Evolutionary conservation across 805 yeast species (phyloP).

Genomic region (Candida arabinofermentans): DNA sequence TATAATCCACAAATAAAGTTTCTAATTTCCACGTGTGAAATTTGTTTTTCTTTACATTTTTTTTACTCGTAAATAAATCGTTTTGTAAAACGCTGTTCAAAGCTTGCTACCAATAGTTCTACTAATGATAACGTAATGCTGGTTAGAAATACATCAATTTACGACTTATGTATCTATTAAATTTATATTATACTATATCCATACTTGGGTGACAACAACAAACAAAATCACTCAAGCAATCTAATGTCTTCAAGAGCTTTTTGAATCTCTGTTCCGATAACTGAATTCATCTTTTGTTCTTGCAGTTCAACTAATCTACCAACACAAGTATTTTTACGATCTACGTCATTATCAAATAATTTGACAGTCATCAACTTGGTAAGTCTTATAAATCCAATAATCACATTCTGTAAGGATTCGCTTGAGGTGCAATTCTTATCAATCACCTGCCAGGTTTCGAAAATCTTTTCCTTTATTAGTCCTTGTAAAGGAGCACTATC

Average conservation of each 20-base stretch:
- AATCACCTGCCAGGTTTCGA: conserved; percentile 12
- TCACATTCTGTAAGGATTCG: conserved; percentile 49
- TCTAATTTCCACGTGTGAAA: neutral
- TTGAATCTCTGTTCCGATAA: conserved; percentile 38
- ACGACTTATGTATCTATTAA: neutral
- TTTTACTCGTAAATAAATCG: too few species aligned
- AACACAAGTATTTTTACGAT: conserved; percentile 48
- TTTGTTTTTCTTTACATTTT: neutral
- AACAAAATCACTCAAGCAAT: neutral
- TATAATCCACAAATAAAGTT: too few species aligned
- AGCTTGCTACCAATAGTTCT: too few species aligned
- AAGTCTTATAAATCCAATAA: conserved; percentile 41
- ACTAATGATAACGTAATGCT: neutral
- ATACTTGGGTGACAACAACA: too few species aligned
- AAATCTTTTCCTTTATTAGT: conserved; percentile 2
- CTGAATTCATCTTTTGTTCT: conserved; percentile 41
- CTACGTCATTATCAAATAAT: neutral
- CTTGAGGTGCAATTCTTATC: conserved; percentile 12
- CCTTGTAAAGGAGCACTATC: neutral
- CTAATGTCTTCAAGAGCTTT: conserved; percentile 13
- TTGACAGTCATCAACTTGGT: conserved; percentile 12
- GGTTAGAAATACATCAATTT: too few species aligned
- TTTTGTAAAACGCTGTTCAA: too few species aligned
- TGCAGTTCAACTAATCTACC: conserved; percentile 24
- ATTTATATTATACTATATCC: neutral